phyloP scores from a whole-genome alignment of 495 filamentous ascomycete species.

The Paragyromitra xinjiangensis region DNA sequence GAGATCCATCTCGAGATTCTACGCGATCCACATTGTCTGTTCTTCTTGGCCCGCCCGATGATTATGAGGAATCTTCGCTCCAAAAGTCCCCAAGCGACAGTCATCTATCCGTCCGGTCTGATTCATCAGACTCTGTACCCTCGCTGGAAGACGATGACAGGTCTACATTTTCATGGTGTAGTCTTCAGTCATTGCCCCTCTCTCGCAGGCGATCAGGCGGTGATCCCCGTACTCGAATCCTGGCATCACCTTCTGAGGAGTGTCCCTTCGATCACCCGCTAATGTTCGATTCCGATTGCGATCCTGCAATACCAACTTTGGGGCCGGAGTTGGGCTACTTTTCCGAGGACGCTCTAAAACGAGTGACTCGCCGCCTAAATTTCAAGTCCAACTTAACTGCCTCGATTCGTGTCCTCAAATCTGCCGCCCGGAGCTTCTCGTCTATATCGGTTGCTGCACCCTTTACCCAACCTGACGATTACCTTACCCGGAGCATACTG shows the following conservation, averaged over 20 bases:
- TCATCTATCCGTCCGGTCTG: conserved; percentile 63
- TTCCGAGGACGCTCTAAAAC: conserved; percentile 49
- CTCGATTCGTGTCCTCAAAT: conserved; percentile 84
- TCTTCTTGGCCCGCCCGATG: conserved; percentile 66
- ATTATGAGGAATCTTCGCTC: conserved; percentile 60
- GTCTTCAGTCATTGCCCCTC: conserved; percentile 52
- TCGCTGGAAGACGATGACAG: conserved; percentile 66
- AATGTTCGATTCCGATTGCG: conserved; percentile 58
- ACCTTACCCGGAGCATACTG: conserved; percentile 84
- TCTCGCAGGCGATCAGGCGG: conserved; percentile 48
- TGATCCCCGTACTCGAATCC: conserved; percentile 57
- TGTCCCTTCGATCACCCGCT: conserved; percentile 69
- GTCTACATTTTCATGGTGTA: conserved; percentile 54
- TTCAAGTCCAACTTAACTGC: conserved; percentile 97
- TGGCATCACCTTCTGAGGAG: conserved; percentile 63
- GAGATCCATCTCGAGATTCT: conserved; percentile 48
- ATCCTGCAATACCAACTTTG: conserved; percentile 49
- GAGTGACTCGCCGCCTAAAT: conserved; percentile 60
- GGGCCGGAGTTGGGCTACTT: conserved; percentile 57
- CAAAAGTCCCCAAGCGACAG: conserved; percentile 54
- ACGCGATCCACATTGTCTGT: conserved; percentile 57
- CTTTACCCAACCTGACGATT: conserved; percentile 83
- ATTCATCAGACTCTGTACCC: conserved; percentile 70
- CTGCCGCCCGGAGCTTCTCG: conserved; percentile 84
- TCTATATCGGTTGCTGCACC: conserved; percentile 72